phyloP scores from a whole-genome alignment of 257 asterid genomes.

The Jacaranda copaia region DNA sequence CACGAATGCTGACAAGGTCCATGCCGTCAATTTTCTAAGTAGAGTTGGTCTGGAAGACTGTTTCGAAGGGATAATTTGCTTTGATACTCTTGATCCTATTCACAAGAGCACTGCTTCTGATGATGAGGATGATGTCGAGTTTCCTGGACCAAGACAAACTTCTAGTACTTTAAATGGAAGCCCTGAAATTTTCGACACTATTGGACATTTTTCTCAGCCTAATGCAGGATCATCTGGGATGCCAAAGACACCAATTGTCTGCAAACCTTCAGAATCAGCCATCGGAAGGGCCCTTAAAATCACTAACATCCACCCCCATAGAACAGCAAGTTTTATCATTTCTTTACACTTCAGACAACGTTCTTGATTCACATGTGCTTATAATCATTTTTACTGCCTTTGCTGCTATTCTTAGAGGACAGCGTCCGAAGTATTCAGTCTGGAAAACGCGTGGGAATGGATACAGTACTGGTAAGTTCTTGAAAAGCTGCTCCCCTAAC shows the following conservation, averaged over 20 bases:
- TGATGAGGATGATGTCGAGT: constrained; percentile 77
- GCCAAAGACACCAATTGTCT: constrained; percentile 86
- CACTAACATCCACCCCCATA: constrained; percentile 73
- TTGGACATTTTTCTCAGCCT: constrained; percentile 65
- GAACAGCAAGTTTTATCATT: constrained; percentile 61
- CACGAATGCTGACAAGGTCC: constrained; percentile 86
- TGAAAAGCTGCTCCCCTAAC: neutral
- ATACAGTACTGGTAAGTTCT: constrained; percentile 75
- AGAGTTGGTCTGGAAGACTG: constrained; percentile 81
- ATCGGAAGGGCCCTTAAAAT: constrained; percentile 74
- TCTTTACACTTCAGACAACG: neutral
- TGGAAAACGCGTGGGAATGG: constrained; percentile 79
- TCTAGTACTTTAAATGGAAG: constrained; percentile 7
- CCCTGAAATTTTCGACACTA: constrained; percentile 65
- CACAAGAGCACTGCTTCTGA: constrained; percentile 68
- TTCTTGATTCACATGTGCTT: neutral
- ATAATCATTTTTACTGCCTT: neutral
- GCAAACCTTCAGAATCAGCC: constrained; percentile 90
- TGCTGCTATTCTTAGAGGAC: constrained; percentile 91
- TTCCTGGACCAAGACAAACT: constrained; percentile 46
- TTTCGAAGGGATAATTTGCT: constrained; percentile 87
- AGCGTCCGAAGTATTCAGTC: constrained; percentile 79
- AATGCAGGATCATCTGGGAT: constrained; percentile 49
- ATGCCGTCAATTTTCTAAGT: constrained; percentile 65
- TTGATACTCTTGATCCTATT: constrained; percentile 84